Evolutionary conservation across 129 eudicot species (phyloP), one percentile per base, ranked within the genome.

Genomic region (Solidago caesia): DNA sequence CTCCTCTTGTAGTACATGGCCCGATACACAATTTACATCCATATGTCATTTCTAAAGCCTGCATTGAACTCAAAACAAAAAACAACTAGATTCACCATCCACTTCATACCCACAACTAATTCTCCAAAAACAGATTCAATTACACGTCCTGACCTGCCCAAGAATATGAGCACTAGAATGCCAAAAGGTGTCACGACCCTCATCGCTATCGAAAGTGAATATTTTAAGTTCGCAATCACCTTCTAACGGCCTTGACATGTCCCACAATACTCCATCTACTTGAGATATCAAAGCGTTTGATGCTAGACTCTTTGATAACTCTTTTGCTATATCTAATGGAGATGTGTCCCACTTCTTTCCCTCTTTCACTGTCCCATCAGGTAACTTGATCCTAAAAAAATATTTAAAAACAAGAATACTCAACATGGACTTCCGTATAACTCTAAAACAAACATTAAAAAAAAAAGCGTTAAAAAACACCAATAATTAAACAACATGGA

Each of bases 141-240:
- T 41, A 13, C 15, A 43, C 33, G 1, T 12, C 59, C 27, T 29
- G 72, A 93, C 98, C 95, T 90, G 89, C 10, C 97, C 98, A 46
- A 89, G 97, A 75, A 95, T 95, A 81, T 95, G 99, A 21, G 97
- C 99, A 80, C 96, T 91, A 5, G 99, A 91, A 68, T 95, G 97
- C 99, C 99, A 95, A 70, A 91, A 83, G 0, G 99, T 95, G 58
- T 95, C 97, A 13, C 97, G 85, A 5, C 93, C 98, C 68, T 85
- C 84, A 27, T 90, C 89, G 56, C 73, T 79, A 0, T 91, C 99
- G 46, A 94, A 88, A 1, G 84, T 85, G 72, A 82, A 91, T 7
- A 94, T 64, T 71, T 80, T 85, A 6, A 94, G 85, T 51, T 88
- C 75, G 49, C 97, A 91, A 29, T 91, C 96, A 2, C 84, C 85